phyloP scores from a whole-genome alignment of 2,329 filamentous ascomycete genomes.

The Verticillium zaregamsianum region DNA sequence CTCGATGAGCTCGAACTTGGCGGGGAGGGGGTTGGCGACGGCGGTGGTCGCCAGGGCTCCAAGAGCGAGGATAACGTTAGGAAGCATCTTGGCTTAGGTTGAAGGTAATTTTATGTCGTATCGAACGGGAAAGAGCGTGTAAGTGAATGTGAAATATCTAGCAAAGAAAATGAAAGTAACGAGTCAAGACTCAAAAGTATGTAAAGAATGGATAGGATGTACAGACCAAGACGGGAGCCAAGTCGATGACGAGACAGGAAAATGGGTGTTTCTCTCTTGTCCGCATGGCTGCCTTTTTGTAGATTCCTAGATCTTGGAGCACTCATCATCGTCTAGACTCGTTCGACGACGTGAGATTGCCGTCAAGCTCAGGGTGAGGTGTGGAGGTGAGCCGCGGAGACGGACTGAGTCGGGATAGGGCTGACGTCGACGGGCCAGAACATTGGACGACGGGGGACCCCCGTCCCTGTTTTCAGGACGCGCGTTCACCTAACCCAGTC shows the following conservation, averaged over 20 bases:
- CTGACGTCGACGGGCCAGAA: neutral
- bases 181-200: neutral
- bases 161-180: neutral
- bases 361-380: neutral
- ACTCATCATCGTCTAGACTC: neutral
- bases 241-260: neutral
- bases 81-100: neutral
- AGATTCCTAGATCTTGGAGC: neutral
- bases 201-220: neutral
- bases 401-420: neutral
- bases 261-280: neutral
- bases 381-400: neutral
- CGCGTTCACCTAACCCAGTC: neutral
- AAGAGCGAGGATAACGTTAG: slow-evolving; percentile 14
- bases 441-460: neutral
- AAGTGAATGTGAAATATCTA: neutral
- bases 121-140: neutral
- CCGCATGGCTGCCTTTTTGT: neutral
- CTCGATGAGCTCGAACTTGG: neutral
- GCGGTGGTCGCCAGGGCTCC: slow-evolving; percentile 18
- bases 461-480: neutral
- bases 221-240: neutral
- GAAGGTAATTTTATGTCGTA: neutral
- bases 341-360: neutral
- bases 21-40: slow-evolving; percentile 11